Conservation (phyloP, 2,329 filamentous ascomycete species). For the Thelonectria rubi region DNA sequence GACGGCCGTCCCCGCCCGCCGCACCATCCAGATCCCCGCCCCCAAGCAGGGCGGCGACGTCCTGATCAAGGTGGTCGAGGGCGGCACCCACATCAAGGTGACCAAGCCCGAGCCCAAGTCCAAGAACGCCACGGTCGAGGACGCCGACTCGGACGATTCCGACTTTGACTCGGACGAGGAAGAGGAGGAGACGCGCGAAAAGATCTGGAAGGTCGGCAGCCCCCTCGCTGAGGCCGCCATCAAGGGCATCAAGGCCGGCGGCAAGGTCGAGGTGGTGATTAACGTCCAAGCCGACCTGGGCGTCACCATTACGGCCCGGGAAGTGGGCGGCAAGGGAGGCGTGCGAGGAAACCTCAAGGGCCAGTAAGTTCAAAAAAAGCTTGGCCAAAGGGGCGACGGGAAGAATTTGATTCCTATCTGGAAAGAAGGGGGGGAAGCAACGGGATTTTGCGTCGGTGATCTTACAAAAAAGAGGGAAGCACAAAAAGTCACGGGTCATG, state of each 20-base stretch:
- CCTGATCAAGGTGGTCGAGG: conserved; percentile 88
- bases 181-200: conserved; percentile 88
- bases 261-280: conserved; percentile 93
- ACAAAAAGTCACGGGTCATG: conserved; percentile 40
- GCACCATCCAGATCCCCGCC: conserved; percentile 79
- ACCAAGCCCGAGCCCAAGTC: conserved; percentile 85
- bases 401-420: neutral
- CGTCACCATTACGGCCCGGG: conserved; percentile 82
- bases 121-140: conserved; percentile 74
- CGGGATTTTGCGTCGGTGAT: conserved; percentile 28
- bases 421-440: conserved; percentile 11
- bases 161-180: conserved; percentile 69
- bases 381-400: neutral
- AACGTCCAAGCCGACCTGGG: conserved; percentile 84
- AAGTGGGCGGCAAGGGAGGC: conserved; percentile 88
- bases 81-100: conserved; percentile 89
- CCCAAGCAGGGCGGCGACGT: conserved; percentile 88
- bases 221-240: conserved; percentile 87
- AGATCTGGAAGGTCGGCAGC: conserved; percentile 88
- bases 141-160: conserved; percentile 72
- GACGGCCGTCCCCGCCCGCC: conserved; percentile 88
- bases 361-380: conserved; percentile 29
- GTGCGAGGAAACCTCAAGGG: conserved; percentile 68
- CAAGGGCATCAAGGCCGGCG: conserved; percentile 83
- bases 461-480: conserved; percentile 26